Evolutionary conservation across 2,329 filamentous ascomycete genomes (phyloP).

Genomic region (Davidsoniella virescens): DNA sequence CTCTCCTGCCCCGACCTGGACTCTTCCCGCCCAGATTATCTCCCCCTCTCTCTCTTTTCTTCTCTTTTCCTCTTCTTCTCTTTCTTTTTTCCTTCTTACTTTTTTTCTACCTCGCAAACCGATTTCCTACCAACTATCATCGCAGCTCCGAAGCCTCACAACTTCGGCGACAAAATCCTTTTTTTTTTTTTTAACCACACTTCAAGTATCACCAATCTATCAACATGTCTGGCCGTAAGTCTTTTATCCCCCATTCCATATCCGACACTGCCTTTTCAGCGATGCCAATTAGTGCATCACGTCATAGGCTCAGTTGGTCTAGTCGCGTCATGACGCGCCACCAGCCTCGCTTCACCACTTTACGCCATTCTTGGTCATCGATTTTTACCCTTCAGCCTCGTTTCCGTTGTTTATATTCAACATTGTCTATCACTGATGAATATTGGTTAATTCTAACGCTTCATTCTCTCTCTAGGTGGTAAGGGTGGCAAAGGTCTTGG

Average conservation of each 20-base stretch:
- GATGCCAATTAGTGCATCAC: too few species aligned
- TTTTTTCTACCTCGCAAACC: background rate
- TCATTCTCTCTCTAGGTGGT: constrained; percentile 36
- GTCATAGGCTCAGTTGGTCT: too few species aligned
- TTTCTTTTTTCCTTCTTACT: constrained; percentile 3
- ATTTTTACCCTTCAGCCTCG: too few species aligned
- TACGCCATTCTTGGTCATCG: background rate
- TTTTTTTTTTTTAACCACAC: background rate
- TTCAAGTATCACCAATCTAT: constrained; percentile 1
- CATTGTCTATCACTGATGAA: too few species aligned
- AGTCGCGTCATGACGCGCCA: constrained; percentile 5
- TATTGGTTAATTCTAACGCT: constrained; percentile 3
- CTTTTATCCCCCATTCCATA: background rate
- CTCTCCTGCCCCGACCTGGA: background rate
- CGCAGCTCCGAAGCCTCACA: background rate
- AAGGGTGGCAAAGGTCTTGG: constrained; percentile 96
- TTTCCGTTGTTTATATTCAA: too few species aligned
- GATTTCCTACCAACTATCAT: background rate
- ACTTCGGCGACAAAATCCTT: background rate
- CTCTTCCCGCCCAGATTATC: background rate
- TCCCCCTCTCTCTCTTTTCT: constrained; percentile 8
- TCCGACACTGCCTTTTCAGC: too few species aligned
- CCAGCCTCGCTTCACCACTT: background rate
- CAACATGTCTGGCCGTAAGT: constrained; percentile 15
- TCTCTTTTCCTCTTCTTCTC: constrained; percentile 3